Evolutionary conservation across 371 early-diverging fungal genomes (phyloP).

Genomic region (Mortierella sp.): DNA sequence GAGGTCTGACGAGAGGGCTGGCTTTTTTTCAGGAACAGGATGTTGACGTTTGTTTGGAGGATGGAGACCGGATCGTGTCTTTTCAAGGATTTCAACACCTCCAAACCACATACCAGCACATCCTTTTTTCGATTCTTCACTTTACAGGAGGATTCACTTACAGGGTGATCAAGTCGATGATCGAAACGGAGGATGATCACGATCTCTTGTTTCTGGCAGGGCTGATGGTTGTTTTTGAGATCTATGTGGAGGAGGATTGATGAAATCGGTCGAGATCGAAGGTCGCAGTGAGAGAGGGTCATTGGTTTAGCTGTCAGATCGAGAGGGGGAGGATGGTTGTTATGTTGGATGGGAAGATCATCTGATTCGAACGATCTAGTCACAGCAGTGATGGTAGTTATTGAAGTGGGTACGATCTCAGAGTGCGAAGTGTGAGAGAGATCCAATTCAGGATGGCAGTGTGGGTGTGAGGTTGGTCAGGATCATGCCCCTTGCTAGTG

Average conservation of each 20-base stretch:
- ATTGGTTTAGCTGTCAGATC: background rate
- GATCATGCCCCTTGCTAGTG: background rate
- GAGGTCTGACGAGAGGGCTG: background rate
- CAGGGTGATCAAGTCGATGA: background rate
- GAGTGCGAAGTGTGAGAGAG: background rate
- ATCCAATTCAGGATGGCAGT: background rate
- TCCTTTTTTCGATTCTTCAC: background rate
- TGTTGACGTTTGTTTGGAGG: background rate
- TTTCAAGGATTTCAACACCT: background rate
- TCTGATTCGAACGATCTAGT: background rate
- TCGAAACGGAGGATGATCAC: background rate
- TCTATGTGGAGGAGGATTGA: background rate
- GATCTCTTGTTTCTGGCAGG: background rate
- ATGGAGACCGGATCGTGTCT: background rate
- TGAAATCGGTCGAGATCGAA: background rate
- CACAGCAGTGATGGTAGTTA: background rate
- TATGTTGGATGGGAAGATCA: background rate
- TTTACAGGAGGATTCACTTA: background rate
- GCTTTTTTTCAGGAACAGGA: background rate
- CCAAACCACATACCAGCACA: background rate
- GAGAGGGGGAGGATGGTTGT: background rate
- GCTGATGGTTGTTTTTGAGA: background rate
- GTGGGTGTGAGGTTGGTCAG: background rate
- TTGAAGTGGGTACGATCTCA: background rate
- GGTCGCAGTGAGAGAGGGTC: background rate